A percentile compares a stretch with the other conserved stretches of the same genome.
These are phyloP conservation scores for Coemansia aciculifera DNA, from an alignment of 192 early-diverging fungal genomes.

Conservation along the genomic window DNA sequence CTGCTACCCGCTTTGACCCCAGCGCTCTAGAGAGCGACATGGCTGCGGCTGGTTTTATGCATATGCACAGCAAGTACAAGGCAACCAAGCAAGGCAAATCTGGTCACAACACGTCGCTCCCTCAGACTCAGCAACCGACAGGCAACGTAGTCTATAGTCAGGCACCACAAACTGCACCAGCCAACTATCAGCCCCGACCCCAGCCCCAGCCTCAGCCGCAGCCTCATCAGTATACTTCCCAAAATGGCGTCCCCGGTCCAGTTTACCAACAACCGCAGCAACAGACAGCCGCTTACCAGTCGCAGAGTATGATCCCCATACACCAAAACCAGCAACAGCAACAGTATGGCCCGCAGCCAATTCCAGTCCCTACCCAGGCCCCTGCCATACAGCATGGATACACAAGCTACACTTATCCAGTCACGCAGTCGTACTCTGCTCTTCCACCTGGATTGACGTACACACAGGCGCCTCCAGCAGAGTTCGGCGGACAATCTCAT, in stretches of 20 bases:
- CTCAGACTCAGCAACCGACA: background rate
- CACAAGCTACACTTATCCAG: background rate
- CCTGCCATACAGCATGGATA: background rate
- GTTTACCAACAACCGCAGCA: conserved; percentile 15
- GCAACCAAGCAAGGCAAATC: conserved; percentile 10
- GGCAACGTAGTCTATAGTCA: conserved; percentile 3
- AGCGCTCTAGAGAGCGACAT: conserved; percentile 19
- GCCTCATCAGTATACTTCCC: background rate
- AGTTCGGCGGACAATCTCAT: background rate
- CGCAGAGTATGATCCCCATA: background rate
- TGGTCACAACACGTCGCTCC: background rate
- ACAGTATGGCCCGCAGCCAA: conserved; percentile 12
- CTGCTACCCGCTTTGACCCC: background rate
- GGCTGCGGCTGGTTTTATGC: conserved; percentile 13
- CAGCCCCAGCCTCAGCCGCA: background rate
- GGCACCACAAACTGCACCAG: background rate
- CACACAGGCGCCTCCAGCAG: background rate
- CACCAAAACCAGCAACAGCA: conserved; percentile 6
- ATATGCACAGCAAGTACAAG: conserved; percentile 22
- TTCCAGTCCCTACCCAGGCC: background rate
- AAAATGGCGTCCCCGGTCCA: background rate
- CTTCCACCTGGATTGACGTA: background rate
- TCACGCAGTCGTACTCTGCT: background rate
- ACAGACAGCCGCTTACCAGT: background rate
- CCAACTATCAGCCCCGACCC: background rate